Evolutionary conservation across 73 alveolate genomes (phyloP).

Genomic region (Strombidium stylifer): DNA sequence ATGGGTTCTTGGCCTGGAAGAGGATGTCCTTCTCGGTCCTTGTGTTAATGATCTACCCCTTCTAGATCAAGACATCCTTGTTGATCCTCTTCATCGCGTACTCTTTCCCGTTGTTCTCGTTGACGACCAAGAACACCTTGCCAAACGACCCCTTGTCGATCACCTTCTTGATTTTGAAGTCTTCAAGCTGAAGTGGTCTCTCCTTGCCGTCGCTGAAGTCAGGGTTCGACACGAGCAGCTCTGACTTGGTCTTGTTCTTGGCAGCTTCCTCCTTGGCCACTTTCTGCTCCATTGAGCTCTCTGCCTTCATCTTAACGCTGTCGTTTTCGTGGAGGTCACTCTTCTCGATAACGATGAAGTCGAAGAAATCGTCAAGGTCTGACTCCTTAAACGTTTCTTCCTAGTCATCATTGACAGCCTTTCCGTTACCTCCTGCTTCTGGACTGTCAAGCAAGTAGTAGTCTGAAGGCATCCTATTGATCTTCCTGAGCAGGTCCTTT

Average conservation of each 20-base stretch:
- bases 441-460: no score
- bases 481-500: constrained; percentile 31
- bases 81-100: constrained; percentile 88
- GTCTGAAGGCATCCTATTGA: constrained; percentile 39
- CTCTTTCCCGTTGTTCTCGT: constrained; percentile 44
- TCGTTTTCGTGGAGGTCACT: no score
- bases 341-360: no score
- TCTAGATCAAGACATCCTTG: constrained; percentile 70
- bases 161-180: constrained; percentile 71
- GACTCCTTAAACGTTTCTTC: no score
- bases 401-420: no score
- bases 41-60: constrained; percentile 66
- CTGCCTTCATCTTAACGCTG: no score
- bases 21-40: constrained; percentile 72
- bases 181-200: constrained; percentile 14
- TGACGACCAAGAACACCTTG: constrained; percentile 69
- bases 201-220: constrained; percentile 10
- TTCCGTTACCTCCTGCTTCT: no score
- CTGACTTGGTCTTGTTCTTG: not conserved
- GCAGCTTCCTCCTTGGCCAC: no score
- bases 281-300: no score
- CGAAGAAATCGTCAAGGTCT: no score
- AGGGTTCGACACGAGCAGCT: not conserved
- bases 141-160: constrained; percentile 85
- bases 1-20: constrained; percentile 61